Evolutionary conservation across 2,329 filamentous ascomycete genomes (phyloP), one percentile per base, ranked within the genome.

Genomic region (Clarireedia hainanense): DNA sequence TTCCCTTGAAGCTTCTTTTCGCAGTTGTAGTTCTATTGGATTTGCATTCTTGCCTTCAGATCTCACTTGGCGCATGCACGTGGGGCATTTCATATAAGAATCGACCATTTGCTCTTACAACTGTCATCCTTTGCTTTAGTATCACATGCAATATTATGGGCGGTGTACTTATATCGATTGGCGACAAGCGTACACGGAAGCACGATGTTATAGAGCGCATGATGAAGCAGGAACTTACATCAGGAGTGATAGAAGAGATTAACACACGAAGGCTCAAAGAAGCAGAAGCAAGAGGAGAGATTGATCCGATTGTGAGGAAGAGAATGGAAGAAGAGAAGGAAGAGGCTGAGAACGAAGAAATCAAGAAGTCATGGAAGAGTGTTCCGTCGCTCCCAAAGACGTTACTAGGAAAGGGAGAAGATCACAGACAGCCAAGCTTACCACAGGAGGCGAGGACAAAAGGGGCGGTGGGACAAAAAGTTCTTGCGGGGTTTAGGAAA

Each of bases 221-320:
- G 71, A 83, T 88, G 67, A 75, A 88, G 23, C 89, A 92, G 68
- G 82, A 89, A 59, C 71, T 94, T 52, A 95, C 89, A 0, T 71
- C 78, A 46, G 76, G 83, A 64, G 83, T 81, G 1, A 83, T 85
- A 17, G 58, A 64, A 7, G 17, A 61, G 61, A 97, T 99, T 0
- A 91, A 95, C 65, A 94, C 87, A 37, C 88, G 94, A 67, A 94
- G 95, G 61, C 95, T 92, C 83, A 97, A 92, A 5, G 94, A 94
- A 66, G 94, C 84, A 2, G 63, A 65, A 47, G 59, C 61, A 30
- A 55, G 63, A 26, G 64, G 64, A 14, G 60, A 61, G 10, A 49
- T 64, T 10, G 56, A 64, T 50, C 57, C 55, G 6, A 50, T 51
- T 4, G 60, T 65, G 36, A 52, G 61, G 61, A 75, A 76, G 60